phyloP scores from a whole-genome alignment of 2,329 filamentous ascomycete species.

The Orbilia blumenaviensis region DNA sequence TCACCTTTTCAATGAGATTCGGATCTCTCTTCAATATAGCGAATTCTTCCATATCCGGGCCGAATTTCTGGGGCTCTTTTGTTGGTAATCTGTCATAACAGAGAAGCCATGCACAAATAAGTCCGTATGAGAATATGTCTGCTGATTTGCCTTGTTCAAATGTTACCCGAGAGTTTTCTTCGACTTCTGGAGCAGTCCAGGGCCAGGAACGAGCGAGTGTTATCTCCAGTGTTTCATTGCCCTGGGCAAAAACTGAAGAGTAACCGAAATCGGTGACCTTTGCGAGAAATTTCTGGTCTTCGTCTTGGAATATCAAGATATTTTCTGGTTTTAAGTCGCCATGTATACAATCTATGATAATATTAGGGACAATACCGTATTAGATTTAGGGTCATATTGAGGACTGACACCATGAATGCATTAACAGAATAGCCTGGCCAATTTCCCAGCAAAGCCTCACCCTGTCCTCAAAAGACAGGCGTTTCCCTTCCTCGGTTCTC shows the following conservation, averaged over 20 bases:
- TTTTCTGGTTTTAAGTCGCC: constrained; percentile 14
- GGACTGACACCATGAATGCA: neutral
- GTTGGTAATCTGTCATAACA: neutral
- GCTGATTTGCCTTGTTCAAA: constrained; percentile 7
- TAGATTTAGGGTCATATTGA: neutral
- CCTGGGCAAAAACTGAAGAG: neutral
- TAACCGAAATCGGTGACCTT: constrained; percentile 13
- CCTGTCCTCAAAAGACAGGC: neutral
- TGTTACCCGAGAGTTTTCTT: neutral
- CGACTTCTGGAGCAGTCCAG: constrained; percentile 9
- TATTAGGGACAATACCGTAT: neutral
- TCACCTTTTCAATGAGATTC: neutral
- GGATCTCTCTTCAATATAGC: neutral
- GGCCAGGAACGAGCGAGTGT: neutral
- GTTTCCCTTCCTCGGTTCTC: neutral
- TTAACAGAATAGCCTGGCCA: neutral
- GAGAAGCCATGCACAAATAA: constrained; percentile 3
- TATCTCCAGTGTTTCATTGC: neutral
- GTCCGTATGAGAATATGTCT: constrained; percentile 9
- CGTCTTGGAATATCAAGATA: constrained; percentile 1
- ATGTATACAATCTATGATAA: neutral
- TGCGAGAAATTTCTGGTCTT: neutral
- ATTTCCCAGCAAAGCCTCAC: constrained; percentile 2
- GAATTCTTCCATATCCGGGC: neutral
- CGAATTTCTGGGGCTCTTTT: neutral